phyloP scores from a whole-genome alignment of 768 basidiomycete genomes.

The Chiua virens region DNA sequence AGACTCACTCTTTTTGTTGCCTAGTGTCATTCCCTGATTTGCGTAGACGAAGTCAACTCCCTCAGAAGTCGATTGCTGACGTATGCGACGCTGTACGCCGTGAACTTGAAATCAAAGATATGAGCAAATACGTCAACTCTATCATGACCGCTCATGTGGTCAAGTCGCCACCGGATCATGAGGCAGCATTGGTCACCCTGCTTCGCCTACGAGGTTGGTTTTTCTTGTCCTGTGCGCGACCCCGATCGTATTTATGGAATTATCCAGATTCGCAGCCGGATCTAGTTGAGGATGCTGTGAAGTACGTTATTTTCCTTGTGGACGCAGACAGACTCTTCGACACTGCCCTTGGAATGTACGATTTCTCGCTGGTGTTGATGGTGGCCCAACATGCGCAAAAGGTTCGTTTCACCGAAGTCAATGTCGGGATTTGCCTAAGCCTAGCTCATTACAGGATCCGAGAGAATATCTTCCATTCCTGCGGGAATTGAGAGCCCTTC shows the following conservation, averaged over 20 bases:
- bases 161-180: constrained; percentile 88
- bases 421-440: constrained; percentile 1
- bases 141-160: constrained; percentile 93
- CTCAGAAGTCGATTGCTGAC: constrained; percentile 57
- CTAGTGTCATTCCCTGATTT: constrained; percentile 1
- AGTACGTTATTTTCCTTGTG: constrained; percentile 97
- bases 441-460: constrained; percentile 69
- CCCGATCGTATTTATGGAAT: background rate
- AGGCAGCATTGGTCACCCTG: constrained; percentile 74
- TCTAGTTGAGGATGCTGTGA: constrained; percentile 93
- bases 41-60: constrained; percentile 57
- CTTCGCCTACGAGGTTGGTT: constrained; percentile 72
- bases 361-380: constrained; percentile 93
- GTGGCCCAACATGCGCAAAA: constrained; percentile 97
- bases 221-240: background rate
- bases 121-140: constrained; percentile 83
- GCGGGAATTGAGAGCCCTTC: constrained; percentile 73
- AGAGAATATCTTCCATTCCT: constrained; percentile 97
- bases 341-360: constrained; percentile 97
- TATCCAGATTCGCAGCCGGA: constrained; percentile 50
- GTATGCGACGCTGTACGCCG: constrained; percentile 77
- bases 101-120: constrained; percentile 69
- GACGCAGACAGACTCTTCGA: constrained; percentile 91
- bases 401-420: constrained; percentile 43
- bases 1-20: constrained; percentile 18